Evolutionary conservation across 257 asterid species (phyloP).

Genomic region (Catharanthus roseus): DNA sequence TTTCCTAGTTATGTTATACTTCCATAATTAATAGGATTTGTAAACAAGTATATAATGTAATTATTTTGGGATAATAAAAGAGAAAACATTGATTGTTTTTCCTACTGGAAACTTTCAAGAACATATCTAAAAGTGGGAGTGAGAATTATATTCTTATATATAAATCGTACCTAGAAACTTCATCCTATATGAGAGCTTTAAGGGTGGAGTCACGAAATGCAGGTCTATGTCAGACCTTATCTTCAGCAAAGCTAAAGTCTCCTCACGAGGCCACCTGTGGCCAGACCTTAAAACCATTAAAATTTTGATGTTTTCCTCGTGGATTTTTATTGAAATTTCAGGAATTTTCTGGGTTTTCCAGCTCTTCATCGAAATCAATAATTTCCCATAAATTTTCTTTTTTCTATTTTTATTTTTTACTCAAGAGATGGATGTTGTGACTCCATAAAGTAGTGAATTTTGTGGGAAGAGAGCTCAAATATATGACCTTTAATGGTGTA

Average conservation of each 20-base stretch:
- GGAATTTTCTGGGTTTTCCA: not conserved
- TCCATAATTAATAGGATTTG: no score
- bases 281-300: constrained; percentile 18
- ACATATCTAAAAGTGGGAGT: no score
- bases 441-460: no score
- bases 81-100: no score
- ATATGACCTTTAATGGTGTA: no score
- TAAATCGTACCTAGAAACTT: constrained; percentile 53
- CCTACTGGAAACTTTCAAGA: no score
- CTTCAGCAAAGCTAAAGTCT: constrained; percentile 69
- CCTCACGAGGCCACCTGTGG: constrained; percentile 73
- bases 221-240: constrained; percentile 72
- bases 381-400: not conserved
- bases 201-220: constrained; percentile 57
- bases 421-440: constrained; percentile 5
- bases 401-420: not conserved
- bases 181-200: constrained; percentile 77
- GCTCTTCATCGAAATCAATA: not conserved
- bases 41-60: no score
- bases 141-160: not conserved
- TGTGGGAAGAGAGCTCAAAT: no score
- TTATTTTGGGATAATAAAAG: no score
- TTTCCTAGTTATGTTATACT: no score
- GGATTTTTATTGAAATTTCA: constrained; percentile 3
- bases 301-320: not conserved